phyloP scores from a whole-genome alignment of 352 stramenopile genomes.

The Phytophthora pistaciae region DNA sequence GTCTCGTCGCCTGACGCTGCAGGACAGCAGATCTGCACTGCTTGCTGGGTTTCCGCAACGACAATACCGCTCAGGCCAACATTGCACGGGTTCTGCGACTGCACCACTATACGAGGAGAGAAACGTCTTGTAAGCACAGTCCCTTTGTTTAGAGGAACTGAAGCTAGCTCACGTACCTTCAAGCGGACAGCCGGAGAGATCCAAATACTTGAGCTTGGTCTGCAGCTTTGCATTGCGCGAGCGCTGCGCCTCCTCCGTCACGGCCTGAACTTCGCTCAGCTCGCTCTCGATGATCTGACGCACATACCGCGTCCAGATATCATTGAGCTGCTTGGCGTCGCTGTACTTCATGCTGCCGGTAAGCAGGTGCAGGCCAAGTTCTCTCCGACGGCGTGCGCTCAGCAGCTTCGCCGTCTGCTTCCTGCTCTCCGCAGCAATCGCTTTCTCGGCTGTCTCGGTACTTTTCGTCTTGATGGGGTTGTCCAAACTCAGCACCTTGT shows the following conservation, averaged over 20 bases:
- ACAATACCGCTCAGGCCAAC: constrained; percentile 64
- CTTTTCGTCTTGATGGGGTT: constrained; percentile 68
- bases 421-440: constrained; percentile 33
- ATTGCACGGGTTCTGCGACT: constrained; percentile 65
- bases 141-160: background rate
- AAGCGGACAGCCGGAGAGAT: constrained; percentile 75
- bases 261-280: constrained; percentile 32
- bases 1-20: constrained; percentile 10
- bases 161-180: constrained; percentile 48
- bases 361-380: constrained; percentile 65
- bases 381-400: constrained; percentile 67
- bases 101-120: constrained; percentile 47
- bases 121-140: background rate
- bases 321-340: constrained; percentile 67
- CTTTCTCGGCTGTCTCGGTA: constrained; percentile 35
- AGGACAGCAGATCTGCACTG: constrained; percentile 68
- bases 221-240: constrained; percentile 42
- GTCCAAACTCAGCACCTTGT: constrained; percentile 83
- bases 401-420: constrained; percentile 67
- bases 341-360: constrained; percentile 57
- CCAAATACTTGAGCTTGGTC: constrained; percentile 64
- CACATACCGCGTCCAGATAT: constrained; percentile 74
- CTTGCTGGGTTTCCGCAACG: constrained; percentile 67
- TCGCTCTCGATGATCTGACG: constrained; percentile 61
- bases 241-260: constrained; percentile 29